A percentile compares a stretch with the other conserved stretches of the same genome.
These are phyloP conservation scores for Epichloe aotearoae DNA, from an alignment of 2,329 filamentous ascomycete species.

Conservation along the genomic window DNA sequence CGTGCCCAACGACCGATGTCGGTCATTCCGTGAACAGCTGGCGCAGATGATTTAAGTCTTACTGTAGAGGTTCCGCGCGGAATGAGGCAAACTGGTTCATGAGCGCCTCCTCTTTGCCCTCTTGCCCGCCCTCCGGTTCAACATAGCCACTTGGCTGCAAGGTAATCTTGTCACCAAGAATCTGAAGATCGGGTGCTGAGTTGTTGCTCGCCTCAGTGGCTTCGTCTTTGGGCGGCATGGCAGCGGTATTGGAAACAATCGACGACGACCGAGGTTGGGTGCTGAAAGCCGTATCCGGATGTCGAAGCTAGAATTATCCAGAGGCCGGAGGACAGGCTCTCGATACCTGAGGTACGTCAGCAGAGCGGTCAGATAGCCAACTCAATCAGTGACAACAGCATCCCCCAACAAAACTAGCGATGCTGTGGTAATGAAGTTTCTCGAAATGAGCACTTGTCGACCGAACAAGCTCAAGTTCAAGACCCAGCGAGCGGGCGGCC, in stretches of 20 bases:
- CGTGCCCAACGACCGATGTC: neutral
- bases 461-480: neutral
- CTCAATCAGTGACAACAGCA: neutral
- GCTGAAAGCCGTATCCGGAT: neutral
- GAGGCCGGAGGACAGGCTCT: neutral
- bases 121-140: slow-evolving; percentile 35
- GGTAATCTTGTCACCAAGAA: slow-evolving; percentile 60
- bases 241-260: neutral
- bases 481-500: neutral
- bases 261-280: neutral
- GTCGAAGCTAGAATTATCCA: neutral
- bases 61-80: slow-evolving; percentile 53
- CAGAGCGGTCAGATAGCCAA: neutral
- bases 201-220: slow-evolving; percentile 16
- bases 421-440: neutral
- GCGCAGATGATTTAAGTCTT: slow-evolving; percentile 11
- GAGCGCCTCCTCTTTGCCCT: slow-evolving; percentile 51
- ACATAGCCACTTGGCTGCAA: slow-evolving; percentile 61
- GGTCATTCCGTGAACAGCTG: neutral
- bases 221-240: slow-evolving; percentile 20
- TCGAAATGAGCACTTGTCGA: neutral
- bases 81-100: slow-evolving; percentile 82
- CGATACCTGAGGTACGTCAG: neutral
- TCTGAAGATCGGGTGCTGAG: slow-evolving; percentile 63
- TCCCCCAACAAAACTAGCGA: neutral